These are phyloP conservation scores for Rehmannia glutinosa DNA, from an alignment of 257 asterid genomes.

Conservation along the genomic window DNA sequence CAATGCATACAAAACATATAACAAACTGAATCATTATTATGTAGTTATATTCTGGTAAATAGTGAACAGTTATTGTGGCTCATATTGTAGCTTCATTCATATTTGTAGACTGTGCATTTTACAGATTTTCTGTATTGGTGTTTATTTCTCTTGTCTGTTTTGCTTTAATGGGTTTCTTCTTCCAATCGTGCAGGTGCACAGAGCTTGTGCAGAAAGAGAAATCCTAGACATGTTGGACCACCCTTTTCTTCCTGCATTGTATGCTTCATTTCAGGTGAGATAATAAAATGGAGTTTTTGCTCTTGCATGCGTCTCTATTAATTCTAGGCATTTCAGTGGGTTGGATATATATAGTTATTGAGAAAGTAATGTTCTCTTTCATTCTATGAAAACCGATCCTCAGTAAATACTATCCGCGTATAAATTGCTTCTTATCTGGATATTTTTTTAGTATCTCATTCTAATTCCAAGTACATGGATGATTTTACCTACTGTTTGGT, in stretches of 20 bases:
- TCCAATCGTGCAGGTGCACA: conserved; percentile 67
- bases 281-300: background rate
- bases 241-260: conserved; percentile 97
- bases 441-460: background rate
- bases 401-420: background rate
- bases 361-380: background rate
- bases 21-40: background rate
- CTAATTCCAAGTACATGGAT: background rate
- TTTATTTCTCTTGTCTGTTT: background rate
- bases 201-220: conserved; percentile 99
- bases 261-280: conserved; percentile 96
- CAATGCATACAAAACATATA: background rate
- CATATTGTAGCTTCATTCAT: background rate
- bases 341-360: background rate
- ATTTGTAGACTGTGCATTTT: background rate
- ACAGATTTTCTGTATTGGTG: background rate
- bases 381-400: background rate
- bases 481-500: background rate
- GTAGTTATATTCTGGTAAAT: background rate
- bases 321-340: background rate
- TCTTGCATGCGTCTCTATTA: background rate
- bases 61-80: background rate
- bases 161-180: background rate
- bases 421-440: background rate
- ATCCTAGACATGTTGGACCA: conserved; percentile 96